Conservation (phyloP, 345 rosid species). For the Camelina neglecta region DNA sequence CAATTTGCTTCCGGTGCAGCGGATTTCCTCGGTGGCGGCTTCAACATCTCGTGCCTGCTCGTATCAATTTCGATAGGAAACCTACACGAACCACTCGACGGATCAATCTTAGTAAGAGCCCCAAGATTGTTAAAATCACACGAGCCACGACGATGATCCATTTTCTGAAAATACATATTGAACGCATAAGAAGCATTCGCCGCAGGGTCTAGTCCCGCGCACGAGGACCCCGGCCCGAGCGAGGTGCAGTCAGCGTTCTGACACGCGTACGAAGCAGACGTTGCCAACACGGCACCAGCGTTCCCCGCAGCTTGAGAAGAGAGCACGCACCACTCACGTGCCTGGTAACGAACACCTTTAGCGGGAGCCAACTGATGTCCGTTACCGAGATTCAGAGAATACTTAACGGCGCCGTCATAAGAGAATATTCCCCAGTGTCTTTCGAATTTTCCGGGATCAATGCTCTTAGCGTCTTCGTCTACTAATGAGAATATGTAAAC, state of each 20-base stretch:
- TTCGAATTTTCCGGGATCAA: conserved; percentile 76
- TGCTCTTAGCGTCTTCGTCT: conserved; percentile 86
- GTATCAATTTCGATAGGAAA: conserved; percentile 68
- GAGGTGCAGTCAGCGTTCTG: conserved; percentile 73
- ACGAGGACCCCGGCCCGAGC: conserved; percentile 62
- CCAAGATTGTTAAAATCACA: conserved; percentile 55
- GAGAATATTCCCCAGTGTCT: conserved; percentile 85
- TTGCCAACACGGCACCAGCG: conserved; percentile 7
- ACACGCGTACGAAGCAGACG: conserved; percentile 56
- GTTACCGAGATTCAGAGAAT: conserved; percentile 48
- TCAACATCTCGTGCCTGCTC: conserved; percentile 44
- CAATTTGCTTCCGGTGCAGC: not conserved
- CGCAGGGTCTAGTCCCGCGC: conserved; percentile 50
- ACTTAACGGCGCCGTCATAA: conserved; percentile 75
- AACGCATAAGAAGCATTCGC: conserved; percentile 81
- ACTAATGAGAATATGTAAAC: conserved; percentile 73
- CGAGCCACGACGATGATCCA: conserved; percentile 63
- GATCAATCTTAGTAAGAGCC: conserved; percentile 53
- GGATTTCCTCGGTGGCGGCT: conserved; percentile 37
- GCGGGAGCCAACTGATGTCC: conserved; percentile 58
- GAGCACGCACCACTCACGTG: conserved; percentile 77
- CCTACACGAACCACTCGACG: conserved; percentile 58
- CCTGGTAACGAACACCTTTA: conserved; percentile 64
- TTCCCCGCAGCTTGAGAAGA: conserved; percentile 49
- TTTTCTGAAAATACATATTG: conserved; percentile 70